Base-by-base conservation (phyloP, 2,329 filamentous ascomycete species). In the Colletotrichum horii region DNA sequence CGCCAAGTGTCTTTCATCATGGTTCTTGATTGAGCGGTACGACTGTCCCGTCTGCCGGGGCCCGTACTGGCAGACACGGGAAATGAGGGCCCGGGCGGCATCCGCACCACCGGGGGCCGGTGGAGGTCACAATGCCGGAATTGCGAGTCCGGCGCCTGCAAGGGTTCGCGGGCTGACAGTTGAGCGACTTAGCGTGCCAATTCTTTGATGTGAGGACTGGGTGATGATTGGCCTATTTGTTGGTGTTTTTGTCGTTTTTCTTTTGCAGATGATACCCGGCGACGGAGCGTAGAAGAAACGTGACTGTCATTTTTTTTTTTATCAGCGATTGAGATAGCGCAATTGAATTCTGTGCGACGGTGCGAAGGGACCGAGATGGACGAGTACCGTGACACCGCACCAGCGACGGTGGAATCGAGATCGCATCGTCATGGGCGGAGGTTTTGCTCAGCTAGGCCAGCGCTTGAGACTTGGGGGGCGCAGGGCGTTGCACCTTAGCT, bases 1-100 rank as follows among this genome's bases (percentile, higher is more conserved):
- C 76, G 81, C 83, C 7, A 81, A 80, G 9, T 87, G 86, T 28
- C 79, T 87, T 28, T 82, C 81, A 3, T 82, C 81, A 0, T 87
- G 85, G 85, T 85, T 85, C 66, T 71, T 85, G 38, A 80, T 81
- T 32, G 79, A 81, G 24, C 80, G 84, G 5, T 82, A 83, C 68
- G 80, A 83, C 34, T 87, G 86, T 43, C 85, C 85, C 1, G 78
- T 87, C 2, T 87, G 86, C 71, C 78, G 86, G 24, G 78, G 78
- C 14, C 77, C 74, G 9, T 87, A 85, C 74, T 87, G 81, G 66
- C 77, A 79, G 58, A 62, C 36, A 26, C 66, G 69, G 24, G 64
- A 75, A 19, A 77, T 32, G 32, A 76, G 48, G 38, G 60, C 70
- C 19, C 66, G 70, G 48, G 67, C 70, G 36, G 34, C 70, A 22